A percentile compares a stretch with the other conserved stretches of the same genome.
Conservation (phyloP, 2,329 filamentous ascomycete species). For the Periconia sp. region DNA sequence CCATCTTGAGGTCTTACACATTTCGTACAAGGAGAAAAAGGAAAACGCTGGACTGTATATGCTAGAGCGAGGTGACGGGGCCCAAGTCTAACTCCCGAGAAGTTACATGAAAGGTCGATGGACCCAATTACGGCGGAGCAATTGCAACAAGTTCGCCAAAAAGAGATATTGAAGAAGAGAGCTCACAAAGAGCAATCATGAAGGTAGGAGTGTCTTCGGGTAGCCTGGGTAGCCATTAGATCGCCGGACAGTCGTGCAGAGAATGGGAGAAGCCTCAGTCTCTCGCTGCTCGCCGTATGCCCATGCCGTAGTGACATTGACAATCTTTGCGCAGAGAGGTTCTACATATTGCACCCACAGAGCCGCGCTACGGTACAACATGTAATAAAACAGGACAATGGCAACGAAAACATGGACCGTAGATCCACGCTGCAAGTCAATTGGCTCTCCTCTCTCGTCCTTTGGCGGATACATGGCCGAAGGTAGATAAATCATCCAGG, state of each 20-base stretch:
- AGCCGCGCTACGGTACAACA: constrained; percentile 40
- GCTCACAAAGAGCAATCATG: too few species aligned
- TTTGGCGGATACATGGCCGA: constrained; percentile 45
- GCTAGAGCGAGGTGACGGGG: too few species aligned
- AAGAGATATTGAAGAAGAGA: too few species aligned
- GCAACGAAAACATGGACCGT: constrained; percentile 40
- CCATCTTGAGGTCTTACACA: too few species aligned
- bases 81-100: too few species aligned
- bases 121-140: too few species aligned
- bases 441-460: constrained; percentile 44
- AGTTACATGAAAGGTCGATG: too few species aligned
- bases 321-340: constrained; percentile 39
- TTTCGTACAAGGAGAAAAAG: too few species aligned
- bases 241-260: constrained; percentile 12
- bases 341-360: constrained; percentile 45
- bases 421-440: constrained; percentile 41
- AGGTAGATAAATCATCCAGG: constrained; percentile 62
- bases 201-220: too few species aligned
- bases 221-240: too few species aligned
- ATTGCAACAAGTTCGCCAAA: too few species aligned
- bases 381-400: constrained; percentile 43
- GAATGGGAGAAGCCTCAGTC: constrained; percentile 25
- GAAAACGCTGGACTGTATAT: too few species aligned
- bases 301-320: constrained; percentile 40
- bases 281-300: constrained; percentile 34